Conservation (phyloP, 1,139 yeast genomes). For the Suhomyces chickasaworum region DNA sequence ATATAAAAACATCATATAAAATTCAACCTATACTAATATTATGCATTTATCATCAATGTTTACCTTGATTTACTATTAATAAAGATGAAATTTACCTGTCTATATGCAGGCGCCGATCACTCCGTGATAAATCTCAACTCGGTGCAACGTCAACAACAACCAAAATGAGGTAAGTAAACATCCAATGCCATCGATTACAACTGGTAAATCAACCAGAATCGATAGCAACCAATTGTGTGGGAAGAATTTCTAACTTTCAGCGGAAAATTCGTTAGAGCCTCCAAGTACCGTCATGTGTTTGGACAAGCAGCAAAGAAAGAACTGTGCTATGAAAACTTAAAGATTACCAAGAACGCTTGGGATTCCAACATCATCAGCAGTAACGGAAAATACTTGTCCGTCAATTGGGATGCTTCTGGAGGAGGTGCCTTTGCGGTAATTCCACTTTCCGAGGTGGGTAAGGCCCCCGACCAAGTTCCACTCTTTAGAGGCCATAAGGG, state of each 20-base stretch:
- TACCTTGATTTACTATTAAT: background rate
- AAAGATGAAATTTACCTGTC: background rate
- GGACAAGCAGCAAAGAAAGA: constrained; percentile 92
- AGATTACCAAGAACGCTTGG: constrained; percentile 89
- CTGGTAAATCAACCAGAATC: background rate
- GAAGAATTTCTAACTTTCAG: constrained; percentile 36
- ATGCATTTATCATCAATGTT: background rate
- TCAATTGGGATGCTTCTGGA: constrained; percentile 93
- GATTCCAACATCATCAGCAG: constrained; percentile 82
- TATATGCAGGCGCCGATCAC: constrained; percentile 3
- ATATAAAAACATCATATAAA: too few relatives aligned
- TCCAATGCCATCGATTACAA: background rate
- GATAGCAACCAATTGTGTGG: background rate
- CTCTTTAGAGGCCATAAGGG: constrained; percentile 95
- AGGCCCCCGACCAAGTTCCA: constrained; percentile 90
- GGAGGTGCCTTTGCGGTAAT: constrained; percentile 97
- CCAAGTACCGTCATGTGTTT: constrained; percentile 93
- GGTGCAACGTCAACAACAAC: constrained; percentile 7
- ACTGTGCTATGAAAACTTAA: constrained; percentile 82
- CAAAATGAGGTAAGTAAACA: constrained; percentile 8
- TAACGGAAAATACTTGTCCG: constrained; percentile 82
- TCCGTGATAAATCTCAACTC: constrained; percentile 1
- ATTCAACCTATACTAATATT: background rate
- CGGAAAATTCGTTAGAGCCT: constrained; percentile 93
- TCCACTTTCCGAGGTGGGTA: constrained; percentile 86